Conservation (phyloP, 176 grass and related monocot genomes). For the Aegilops umbellulata region DNA sequence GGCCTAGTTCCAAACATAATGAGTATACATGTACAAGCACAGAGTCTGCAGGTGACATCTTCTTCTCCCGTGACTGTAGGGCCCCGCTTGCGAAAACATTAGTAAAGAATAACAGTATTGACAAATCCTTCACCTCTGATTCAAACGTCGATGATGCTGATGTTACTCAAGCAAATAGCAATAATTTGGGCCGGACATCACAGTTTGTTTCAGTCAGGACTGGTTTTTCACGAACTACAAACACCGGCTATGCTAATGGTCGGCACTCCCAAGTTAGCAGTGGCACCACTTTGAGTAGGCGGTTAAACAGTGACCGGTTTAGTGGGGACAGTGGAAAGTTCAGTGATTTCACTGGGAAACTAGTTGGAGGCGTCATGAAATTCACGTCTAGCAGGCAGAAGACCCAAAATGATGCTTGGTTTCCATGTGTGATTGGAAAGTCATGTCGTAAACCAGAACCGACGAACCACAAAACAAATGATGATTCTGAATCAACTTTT, state of each 20-base stretch:
- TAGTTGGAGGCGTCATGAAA: slow-evolving; percentile 55
- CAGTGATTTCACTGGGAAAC: slow-evolving; percentile 55
- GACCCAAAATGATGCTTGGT: slow-evolving; percentile 56
- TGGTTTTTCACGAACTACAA: slow-evolving; percentile 42
- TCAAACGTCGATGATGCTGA: slow-evolving; percentile 11
- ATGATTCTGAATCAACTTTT: slow-evolving; percentile 53
- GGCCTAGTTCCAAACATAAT: slow-evolving; percentile 51
- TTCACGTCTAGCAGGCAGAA: slow-evolving; percentile 61
- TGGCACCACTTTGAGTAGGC: slow-evolving; percentile 34
- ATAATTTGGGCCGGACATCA: slow-evolving; percentile 30
- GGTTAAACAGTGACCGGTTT: slow-evolving; percentile 27
- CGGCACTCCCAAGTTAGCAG: slow-evolving; percentile 30
- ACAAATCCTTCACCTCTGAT: slow-evolving; percentile 12
- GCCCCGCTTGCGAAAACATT: slow-evolving; percentile 46
- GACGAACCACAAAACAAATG: slow-evolving; percentile 9
- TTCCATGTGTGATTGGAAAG: slow-evolving; percentile 57
- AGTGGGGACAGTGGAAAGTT: slow-evolving; percentile 57
- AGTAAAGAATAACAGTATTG: slow-evolving; percentile 24
- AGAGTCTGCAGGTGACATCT: slow-evolving; percentile 69
- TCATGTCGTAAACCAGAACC: slow-evolving; percentile 48
- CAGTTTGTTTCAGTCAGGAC: slow-evolving; percentile 36
- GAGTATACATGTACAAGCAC: slow-evolving; percentile 55
- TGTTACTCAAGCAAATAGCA: slow-evolving; percentile 31
- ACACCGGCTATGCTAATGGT: slow-evolving; percentile 42
- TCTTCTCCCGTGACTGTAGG: slow-evolving; percentile 63